These are phyloP conservation scores for Ophiostoma montium DNA, from an alignment of 2,329 filamentous ascomycete genomes.

Conservation along the genomic window DNA sequence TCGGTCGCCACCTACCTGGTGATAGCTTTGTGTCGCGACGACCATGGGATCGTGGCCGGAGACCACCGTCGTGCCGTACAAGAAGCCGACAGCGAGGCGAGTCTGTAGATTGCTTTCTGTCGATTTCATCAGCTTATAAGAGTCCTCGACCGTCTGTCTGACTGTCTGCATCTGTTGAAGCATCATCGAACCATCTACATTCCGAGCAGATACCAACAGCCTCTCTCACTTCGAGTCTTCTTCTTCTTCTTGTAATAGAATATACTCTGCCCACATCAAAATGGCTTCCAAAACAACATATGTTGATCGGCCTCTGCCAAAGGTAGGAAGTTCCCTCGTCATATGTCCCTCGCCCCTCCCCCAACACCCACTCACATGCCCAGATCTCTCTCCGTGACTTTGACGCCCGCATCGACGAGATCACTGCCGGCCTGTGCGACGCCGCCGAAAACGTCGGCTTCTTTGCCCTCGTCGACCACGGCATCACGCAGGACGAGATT, in stretches of 20 bases:
- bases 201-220: no score
- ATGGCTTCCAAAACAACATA: constrained; percentile 12
- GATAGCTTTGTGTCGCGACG: not conserved
- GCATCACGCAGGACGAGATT: constrained; percentile 27
- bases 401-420: constrained; percentile 35
- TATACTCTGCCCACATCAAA: not conserved
- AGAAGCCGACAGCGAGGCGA: no score
- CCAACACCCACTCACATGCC: not conserved
- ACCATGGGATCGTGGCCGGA: constrained; percentile 2
- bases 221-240: not conserved
- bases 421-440: constrained; percentile 34
- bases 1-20: constrained; percentile 1
- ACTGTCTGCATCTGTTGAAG: not conserved
- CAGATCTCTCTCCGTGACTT: constrained; percentile 41
- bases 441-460: constrained; percentile 46
- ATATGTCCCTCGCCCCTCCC: not conserved
- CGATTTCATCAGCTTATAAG: not conserved
- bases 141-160: not conserved
- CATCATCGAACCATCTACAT: not conserved
- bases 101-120: not conserved
- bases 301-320: constrained; percentile 10
- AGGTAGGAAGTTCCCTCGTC: constrained; percentile 3
- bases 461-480: constrained; percentile 40
- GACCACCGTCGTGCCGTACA: not conserved
- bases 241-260: not conserved